Evolutionary conservation across 2,329 filamentous ascomycete genomes (phyloP).

Genomic region (Shiraia bambusicola): DNA sequence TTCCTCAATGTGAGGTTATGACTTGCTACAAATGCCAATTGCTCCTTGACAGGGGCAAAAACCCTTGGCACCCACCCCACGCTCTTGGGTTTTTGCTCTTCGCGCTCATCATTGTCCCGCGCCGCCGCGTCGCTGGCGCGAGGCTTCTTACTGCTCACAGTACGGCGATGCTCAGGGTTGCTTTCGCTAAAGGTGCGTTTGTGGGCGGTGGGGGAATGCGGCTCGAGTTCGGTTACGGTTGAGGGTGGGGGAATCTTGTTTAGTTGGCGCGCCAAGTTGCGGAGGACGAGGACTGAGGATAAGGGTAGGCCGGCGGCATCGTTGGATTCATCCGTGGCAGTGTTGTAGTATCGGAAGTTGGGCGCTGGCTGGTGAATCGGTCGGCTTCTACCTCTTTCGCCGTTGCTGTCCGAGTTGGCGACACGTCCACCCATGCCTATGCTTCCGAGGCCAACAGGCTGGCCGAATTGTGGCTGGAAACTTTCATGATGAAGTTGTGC

Average conservation of each 20-base stretch:
- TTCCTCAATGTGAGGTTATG: conserved; percentile 58
- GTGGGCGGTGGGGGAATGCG: conserved; percentile 28
- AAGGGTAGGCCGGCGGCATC: conserved; percentile 77
- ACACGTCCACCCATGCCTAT: conserved; percentile 29
- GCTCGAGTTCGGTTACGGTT: conserved; percentile 20
- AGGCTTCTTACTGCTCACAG: conserved; percentile 48
- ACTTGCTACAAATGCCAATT: conserved; percentile 68
- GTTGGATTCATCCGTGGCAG: conserved; percentile 50
- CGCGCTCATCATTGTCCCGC: conserved; percentile 37
- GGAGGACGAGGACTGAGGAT: conserved; percentile 72
- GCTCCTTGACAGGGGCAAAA: conserved; percentile 65
- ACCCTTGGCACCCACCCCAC: conserved; percentile 67
- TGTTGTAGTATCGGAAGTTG: conserved; percentile 47
- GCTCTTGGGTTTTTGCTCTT: conserved; percentile 53
- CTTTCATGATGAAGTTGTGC: conserved; percentile 31
- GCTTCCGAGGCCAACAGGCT: conserved; percentile 31
- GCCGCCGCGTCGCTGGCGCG: conserved; percentile 36
- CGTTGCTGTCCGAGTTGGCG: conserved; percentile 18
- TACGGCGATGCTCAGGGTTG: conserved; percentile 26
- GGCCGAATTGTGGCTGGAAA: conserved; percentile 35
- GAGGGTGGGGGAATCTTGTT: conserved; percentile 40
- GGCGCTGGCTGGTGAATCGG: conserved; percentile 22
- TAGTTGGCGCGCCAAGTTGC: conserved; percentile 67
- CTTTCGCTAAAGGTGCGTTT: conserved; percentile 36
- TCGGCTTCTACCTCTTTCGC: conserved; percentile 20